Conservation (phyloP, 1,284 basidiomycete species). For the Cystobasidium slooffiae region DNA sequence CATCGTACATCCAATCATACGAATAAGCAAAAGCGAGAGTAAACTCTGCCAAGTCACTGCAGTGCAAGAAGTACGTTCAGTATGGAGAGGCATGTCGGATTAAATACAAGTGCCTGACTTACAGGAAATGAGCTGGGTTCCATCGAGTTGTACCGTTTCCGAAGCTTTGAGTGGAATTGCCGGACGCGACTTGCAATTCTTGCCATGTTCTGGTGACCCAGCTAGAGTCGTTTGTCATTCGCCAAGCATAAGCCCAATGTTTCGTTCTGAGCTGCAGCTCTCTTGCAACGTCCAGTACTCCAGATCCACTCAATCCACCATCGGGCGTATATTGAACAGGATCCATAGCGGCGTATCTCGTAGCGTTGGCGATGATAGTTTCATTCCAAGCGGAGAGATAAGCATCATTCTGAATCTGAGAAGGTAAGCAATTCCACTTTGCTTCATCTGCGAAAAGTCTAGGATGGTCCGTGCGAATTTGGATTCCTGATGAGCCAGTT, state of each 20-base stretch:
- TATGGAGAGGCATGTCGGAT: neutral
- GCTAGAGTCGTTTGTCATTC: conserved; percentile 84
- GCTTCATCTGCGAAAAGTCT: conserved; percentile 87
- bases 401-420: conserved; percentile 79
- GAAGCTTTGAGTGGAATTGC: conserved; percentile 66
- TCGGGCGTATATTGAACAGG: conserved; percentile 69
- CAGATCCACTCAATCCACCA: conserved; percentile 70
- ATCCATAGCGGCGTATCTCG: conserved; percentile 64
- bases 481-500: conserved; percentile 64
- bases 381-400: conserved; percentile 89
- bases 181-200: conserved; percentile 72
- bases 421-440: conserved; percentile 82
- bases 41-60: conserved; percentile 79
- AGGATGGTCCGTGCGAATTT: conserved; percentile 77
- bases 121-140: conserved; percentile 76
- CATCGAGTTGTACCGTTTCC: conserved; percentile 63
- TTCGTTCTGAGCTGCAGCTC: conserved; percentile 89
- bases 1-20: conserved; percentile 91
- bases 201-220: conserved; percentile 81
- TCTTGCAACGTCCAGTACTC: conserved; percentile 90
- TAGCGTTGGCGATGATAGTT: conserved; percentile 87
- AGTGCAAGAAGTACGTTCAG: neutral
- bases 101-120: neutral
- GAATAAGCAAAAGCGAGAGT: conserved; percentile 82
- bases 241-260: conserved; percentile 88